Evolutionary conservation across 1,284 basidiomycete species (phyloP), one percentile per base, ranked within the genome.

Genomic region (Amylostereum areolatum): DNA sequence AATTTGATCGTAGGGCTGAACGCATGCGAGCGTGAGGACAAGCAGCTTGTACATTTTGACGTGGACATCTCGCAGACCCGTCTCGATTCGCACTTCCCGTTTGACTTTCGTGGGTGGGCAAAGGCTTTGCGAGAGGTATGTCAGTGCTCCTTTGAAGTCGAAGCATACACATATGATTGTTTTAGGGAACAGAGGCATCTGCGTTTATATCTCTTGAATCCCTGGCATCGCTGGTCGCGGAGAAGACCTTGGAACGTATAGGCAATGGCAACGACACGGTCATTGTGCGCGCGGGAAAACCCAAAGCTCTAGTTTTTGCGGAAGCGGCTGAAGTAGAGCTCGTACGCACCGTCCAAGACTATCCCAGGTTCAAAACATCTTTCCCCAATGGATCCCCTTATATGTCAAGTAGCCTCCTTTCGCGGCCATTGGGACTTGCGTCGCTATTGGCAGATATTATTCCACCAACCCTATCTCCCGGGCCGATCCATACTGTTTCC

Each of bases 151-250:
- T 18, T 32, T 6, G 5, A 35, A 31, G 24, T n/a, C n/a, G 7
- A 8, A 7, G 37, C n/a, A 39, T 25, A 39, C 12, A 39, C n/a
- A 39, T 32, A 8, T 24, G 5, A 2, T 42, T 35, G 8, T 1
- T 39, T 25, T 48, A 80, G 77, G 64, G 59, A 51, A 66, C 77
- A 5, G 57, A 64, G 34, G 57, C 64, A 2, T 80, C 84, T 0
- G 68, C 71, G 0, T 91, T 80, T 57, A 71, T 81, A 36, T 93
- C 90, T 0, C 70, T 93, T 47, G 90, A 95, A 64, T 78, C 85
- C 1, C 71, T 93, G 9, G 78, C 79, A 6, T 83, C 86, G 5
- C 70, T 71, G 8, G 73, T 87, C 11, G 81, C 88, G 0, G 65
- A 72, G 39, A 59, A 65, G 43, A 61, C 69, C 3, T 65, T 81